Evolutionary conservation across 2,329 filamentous ascomycete species (phyloP).

Genomic region (Dryadomyces quercivorus): DNA sequence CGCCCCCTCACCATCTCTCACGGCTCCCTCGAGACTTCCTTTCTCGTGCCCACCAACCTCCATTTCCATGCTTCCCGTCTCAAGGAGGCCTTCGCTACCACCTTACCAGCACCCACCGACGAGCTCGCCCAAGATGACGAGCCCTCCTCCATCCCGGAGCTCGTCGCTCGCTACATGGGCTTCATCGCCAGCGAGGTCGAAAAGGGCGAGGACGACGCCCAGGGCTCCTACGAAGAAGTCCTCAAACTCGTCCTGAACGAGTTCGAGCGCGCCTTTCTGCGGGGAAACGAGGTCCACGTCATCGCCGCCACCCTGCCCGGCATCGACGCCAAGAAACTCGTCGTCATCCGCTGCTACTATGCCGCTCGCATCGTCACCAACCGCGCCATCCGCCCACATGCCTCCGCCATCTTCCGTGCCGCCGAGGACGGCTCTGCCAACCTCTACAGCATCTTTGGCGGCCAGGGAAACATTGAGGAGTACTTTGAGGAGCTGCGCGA

Average conservation of each 20-base stretch:
- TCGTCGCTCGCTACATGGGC: slow-evolving; percentile 87
- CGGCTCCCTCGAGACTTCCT: slow-evolving; percentile 90
- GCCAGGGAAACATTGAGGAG: slow-evolving; percentile 97
- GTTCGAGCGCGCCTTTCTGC: slow-evolving; percentile 89
- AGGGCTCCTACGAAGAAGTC: slow-evolving; percentile 84
- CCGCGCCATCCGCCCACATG: slow-evolving; percentile 78
- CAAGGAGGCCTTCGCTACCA: slow-evolving; percentile 78
- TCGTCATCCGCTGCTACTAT: slow-evolving; percentile 86
- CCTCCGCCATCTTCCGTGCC: slow-evolving; percentile 84
- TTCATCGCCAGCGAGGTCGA: slow-evolving; percentile 83
- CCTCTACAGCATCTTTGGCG: slow-evolving; percentile 90
- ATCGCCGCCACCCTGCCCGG: slow-evolving; percentile 76
- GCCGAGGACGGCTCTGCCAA: slow-evolving; percentile 72
- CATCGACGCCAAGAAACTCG: slow-evolving; percentile 83
- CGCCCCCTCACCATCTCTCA: slow-evolving; percentile 84
- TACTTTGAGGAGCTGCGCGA: slow-evolving; percentile 97
- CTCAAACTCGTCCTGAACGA: slow-evolving; percentile 88
- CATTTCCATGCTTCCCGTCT: slow-evolving; percentile 95
- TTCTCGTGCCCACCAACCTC: slow-evolving; percentile 86
- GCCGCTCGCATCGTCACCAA: slow-evolving; percentile 73
- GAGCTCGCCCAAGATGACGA: slow-evolving; percentile 97
- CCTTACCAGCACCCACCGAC: slow-evolving; percentile 82
- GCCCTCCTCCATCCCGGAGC: slow-evolving; percentile 87
- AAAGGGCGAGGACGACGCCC: slow-evolving; percentile 78
- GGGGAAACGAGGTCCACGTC: slow-evolving; percentile 92